Evolutionary conservation across 2,329 filamentous ascomycete species (phyloP).

Genomic region (Teratosphaeria destructans): DNA sequence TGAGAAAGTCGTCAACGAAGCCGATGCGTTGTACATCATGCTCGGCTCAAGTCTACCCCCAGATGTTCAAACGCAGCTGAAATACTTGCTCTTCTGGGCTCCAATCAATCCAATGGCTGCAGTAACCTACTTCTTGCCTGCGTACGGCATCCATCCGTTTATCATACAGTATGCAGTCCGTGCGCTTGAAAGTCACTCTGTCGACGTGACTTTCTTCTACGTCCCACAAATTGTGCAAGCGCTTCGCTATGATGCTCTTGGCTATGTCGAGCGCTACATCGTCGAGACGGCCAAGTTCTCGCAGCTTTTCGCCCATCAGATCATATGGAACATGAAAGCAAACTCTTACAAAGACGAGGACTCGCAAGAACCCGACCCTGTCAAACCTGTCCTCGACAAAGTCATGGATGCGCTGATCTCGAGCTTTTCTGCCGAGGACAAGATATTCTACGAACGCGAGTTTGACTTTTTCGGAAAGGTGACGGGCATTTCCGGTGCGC

Average conservation of each 20-base stretch:
- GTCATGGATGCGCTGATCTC: constrained; percentile 77
- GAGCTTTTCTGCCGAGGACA: constrained; percentile 71
- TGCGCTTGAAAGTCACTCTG: constrained; percentile 81
- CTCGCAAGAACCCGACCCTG: constrained; percentile 75
- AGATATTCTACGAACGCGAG: constrained; percentile 82
- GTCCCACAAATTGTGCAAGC: constrained; percentile 97
- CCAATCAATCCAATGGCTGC: constrained; percentile 88
- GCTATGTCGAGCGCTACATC: constrained; percentile 94
- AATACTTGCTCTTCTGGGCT: constrained; percentile 89
- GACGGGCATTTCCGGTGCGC: constrained; percentile 86
- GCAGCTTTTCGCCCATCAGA: constrained; percentile 97
- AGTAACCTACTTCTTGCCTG: constrained; percentile 83
- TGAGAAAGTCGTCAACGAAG: constrained; percentile 68
- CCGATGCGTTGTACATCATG: constrained; percentile 73
- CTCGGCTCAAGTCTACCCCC: constrained; percentile 64
- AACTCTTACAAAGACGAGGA: constrained; percentile 98
- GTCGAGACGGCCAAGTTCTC: constrained; percentile 94
- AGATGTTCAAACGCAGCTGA: constrained; percentile 76
- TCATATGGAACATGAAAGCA: constrained; percentile 99
- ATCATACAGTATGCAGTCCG: constrained; percentile 95
- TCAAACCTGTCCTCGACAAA: constrained; percentile 86
- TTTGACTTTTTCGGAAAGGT: constrained; percentile 98
- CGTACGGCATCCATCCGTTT: constrained; percentile 83
- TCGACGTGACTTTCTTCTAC: constrained; percentile 98
- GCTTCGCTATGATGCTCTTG: constrained; percentile 80